Base-by-base conservation (phyloP, 2,329 filamentous ascomycete species). In the Arthrobotrys conoides region DNA sequence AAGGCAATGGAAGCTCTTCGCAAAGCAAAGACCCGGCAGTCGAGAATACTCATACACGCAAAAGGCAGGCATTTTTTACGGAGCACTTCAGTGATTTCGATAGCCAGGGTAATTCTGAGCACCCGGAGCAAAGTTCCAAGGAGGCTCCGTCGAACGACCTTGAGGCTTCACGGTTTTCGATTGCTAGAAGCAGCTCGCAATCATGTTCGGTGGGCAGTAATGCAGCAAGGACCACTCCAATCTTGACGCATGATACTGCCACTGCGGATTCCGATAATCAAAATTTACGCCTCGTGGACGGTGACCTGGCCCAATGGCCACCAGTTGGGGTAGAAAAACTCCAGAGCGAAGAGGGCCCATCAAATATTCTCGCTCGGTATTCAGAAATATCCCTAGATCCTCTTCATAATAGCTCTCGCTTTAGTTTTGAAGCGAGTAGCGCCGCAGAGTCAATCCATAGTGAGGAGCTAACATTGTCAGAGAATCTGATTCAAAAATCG, bases 391-490 rank as follows among this genome's bases (percentile, higher is more conserved):
- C 68, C 14, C 61, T 78, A 16, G 75, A 78, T 49, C 49, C 76
- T 3, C 72, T 80, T 49, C 71, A 73, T 16, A 82, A 82, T 57
- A 80, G 79, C 30, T 82, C 82, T 0, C 66, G 81, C 1, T 82
- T 82, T 51, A 81, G 80, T 8, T 82, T 82, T 49, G 83, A 91
- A 90, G 83, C 83, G 91, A 44, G 85, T 94, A 48, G 93, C 93
- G 83, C 92, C 93, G 81, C 88, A 90, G 59, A 91, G 93, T 83
- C 87, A 16, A 91, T 84, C 16, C 88, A 91, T 80, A 89, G 90
- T 68, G 89, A 91, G 67, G 75, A 78, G 18, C 48, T 49, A 84
- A 84, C 41, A 85, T 85, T 4, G 84, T 85, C 61, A 83, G 87
- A 2, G 86, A 86, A 20, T 82, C 88, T 27, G 86, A 87, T 0